Percentiles rank a stretch among this genome's conserved stretches.
Conservation (phyloP, 2,329 filamentous ascomycete genomes). For the Pseudopyricularia javanii region DNA sequence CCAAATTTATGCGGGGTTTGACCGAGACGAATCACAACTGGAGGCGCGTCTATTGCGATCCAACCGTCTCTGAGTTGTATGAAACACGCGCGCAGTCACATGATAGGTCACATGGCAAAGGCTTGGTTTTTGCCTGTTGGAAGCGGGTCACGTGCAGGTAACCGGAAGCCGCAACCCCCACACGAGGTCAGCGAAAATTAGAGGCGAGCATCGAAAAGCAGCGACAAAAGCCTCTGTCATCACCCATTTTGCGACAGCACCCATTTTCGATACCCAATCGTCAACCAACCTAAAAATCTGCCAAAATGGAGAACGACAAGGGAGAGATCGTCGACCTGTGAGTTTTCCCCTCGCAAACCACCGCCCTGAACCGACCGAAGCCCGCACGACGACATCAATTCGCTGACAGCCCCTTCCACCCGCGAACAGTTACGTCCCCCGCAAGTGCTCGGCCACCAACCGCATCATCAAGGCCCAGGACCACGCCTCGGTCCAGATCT, state of each 20-base stretch:
- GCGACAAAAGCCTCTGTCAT: neutral
- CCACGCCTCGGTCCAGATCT: slow-evolving; percentile 96
- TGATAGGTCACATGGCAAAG: neutral
- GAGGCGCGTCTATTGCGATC: neutral
- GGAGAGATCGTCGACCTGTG: slow-evolving; percentile 95
- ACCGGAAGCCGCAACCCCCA: neutral
- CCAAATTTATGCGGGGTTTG: neutral
- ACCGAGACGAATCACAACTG: neutral
- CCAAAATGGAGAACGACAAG: slow-evolving; percentile 99
- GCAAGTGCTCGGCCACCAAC: slow-evolving; percentile 98
- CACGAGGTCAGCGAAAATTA: slow-evolving; percentile 2
- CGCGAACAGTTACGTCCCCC: slow-evolving; percentile 72
- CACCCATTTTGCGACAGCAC: slow-evolving; percentile 1
- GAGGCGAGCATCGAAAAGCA: neutral
- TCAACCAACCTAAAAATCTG: slow-evolving; percentile 23
- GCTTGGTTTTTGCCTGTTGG: too few relatives aligned
- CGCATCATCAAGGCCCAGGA: slow-evolving; percentile 99
- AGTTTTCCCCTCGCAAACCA: slow-evolving; percentile 25
- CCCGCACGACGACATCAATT: slow-evolving; percentile 2
- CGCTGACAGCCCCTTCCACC: neutral
- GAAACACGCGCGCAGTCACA: neutral
- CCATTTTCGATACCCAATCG: slow-evolving; percentile 5
- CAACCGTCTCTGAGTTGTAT: neutral
- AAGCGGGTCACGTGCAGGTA: neutral
- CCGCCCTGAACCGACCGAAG: slow-evolving; percentile 3